Evolutionary conservation across 257 asterid species (phyloP).

Genomic region (Salvia hispanica): DNA sequence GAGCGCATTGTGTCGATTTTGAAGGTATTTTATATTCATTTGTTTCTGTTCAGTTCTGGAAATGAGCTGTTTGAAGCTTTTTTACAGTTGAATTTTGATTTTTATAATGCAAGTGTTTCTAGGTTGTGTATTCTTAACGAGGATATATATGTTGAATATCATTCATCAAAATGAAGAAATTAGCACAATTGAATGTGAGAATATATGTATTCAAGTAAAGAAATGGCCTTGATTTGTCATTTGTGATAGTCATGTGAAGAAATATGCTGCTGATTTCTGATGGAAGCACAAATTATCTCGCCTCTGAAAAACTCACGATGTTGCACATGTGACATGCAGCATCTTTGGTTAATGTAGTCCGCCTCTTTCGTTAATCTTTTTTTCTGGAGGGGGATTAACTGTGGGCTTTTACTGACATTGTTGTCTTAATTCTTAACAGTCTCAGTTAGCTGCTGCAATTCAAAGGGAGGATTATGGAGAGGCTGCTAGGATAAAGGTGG

Average conservation of each 20-base stretch:
- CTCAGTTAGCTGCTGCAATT: constrained; percentile 65
- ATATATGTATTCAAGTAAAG: neutral
- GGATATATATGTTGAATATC: constrained; percentile 4
- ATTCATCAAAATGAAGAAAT: neutral
- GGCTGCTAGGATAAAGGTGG: constrained; percentile 92
- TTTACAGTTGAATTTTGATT: neutral
- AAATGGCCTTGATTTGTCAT: constrained; percentile 1
- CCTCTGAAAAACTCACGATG: neutral
- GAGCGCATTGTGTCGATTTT: constrained; percentile 67
- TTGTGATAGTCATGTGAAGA: neutral
- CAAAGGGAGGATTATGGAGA: constrained; percentile 83
- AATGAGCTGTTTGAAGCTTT: constrained; percentile 17
- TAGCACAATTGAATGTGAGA: constrained; percentile 1
- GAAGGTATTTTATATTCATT: constrained; percentile 49
- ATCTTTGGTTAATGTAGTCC: constrained; percentile 6
- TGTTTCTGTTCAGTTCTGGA: neutral
- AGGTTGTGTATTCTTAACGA: neutral
- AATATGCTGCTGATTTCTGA: neutral
- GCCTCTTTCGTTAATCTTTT: neutral
- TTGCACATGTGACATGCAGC: neutral
- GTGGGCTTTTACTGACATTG: constrained; percentile 27
- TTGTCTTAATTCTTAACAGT: constrained; percentile 49
- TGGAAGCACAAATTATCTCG: constrained; percentile 3
- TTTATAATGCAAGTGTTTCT: neutral
- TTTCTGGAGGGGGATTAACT: neutral